Percentiles rank a stretch among this genome's conserved stretches.
These are phyloP conservation scores for Xylaria acuta DNA, from an alignment of 495 filamentous ascomycete genomes.

Conservation along the genomic window DNA sequence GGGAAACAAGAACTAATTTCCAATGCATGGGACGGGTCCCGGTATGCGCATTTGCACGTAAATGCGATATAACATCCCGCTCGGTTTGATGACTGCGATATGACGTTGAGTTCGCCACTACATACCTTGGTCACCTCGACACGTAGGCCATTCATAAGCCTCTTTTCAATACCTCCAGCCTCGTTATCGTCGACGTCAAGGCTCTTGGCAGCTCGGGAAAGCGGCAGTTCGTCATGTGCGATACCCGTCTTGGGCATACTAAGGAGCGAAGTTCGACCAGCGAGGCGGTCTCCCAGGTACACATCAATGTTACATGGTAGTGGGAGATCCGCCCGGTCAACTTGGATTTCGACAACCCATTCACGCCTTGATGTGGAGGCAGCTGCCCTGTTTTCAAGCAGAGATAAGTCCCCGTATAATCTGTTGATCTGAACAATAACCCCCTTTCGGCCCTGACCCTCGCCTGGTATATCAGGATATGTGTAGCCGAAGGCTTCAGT, in stretches of 20 bases:
- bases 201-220: conserved; percentile 18
- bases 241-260: conserved; percentile 33
- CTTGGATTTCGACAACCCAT: conserved; percentile 42
- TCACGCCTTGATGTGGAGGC: conserved; percentile 27
- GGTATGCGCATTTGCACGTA: conserved; percentile 1
- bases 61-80: background rate
- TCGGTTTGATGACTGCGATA: background rate
- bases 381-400: background rate
- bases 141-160: conserved; percentile 23
- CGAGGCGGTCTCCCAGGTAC: conserved; percentile 32
- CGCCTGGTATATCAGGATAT: conserved; percentile 48
- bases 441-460: conserved; percentile 27
- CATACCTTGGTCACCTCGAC: conserved; percentile 34
- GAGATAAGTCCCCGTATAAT: conserved; percentile 37
- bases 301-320: conserved; percentile 43
- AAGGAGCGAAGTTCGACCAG: conserved; percentile 34
- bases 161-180: background rate
- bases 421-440: conserved; percentile 41
- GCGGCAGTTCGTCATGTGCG: conserved; percentile 31
- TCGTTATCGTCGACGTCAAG: background rate
- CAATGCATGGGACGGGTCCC: background rate
- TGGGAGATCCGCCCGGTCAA: conserved; percentile 40
- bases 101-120: conserved; percentile 5
- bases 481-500: conserved; percentile 52
- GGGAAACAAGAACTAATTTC: background rate